Evolutionary conservation across 1,284 basidiomycete genomes (phyloP).

Genomic region (Thecaphora frezii): DNA sequence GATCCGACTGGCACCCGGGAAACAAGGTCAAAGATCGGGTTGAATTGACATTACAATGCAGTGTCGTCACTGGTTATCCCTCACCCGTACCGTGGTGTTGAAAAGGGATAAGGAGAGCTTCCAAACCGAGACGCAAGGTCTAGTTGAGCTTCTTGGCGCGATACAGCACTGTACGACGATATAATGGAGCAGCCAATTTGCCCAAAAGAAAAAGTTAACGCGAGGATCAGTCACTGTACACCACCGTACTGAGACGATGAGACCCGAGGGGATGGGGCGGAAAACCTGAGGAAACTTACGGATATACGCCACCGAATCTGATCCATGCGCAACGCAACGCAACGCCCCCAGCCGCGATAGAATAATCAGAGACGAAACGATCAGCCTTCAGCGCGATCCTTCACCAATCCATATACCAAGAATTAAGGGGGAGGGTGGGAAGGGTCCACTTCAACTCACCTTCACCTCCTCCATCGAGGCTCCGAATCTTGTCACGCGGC

Average conservation of each 20-base stretch:
- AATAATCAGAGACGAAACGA: too few relatives aligned
- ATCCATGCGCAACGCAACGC: not conserved
- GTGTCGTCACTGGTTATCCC: too few relatives aligned
- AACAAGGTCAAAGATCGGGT: too few relatives aligned
- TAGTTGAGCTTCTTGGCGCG: conserved; percentile 32
- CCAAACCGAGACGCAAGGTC: conserved; percentile 7
- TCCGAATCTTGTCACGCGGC: conserved; percentile 46
- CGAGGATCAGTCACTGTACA: not conserved
- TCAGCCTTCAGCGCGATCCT: too few relatives aligned
- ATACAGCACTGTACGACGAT: conserved; percentile 30
- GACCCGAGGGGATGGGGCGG: not conserved
- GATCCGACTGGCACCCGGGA: too few relatives aligned
- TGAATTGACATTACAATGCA: too few relatives aligned
- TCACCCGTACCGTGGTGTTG: too few relatives aligned
- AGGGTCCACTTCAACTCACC: not conserved
- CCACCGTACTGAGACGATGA: too few relatives aligned
- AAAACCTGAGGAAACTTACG: conserved; percentile 10
- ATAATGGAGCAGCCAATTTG: not conserved
- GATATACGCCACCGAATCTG: conserved; percentile 55
- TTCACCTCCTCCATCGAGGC: conserved; percentile 55
- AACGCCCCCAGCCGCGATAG: not conserved
- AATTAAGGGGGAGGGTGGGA: not conserved
- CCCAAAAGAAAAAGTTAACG: not conserved
- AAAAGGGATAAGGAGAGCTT: not conserved
- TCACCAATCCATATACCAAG: too few relatives aligned